These are phyloP conservation scores for Plenodomus biglobosus DNA, from an alignment of 2,329 filamentous ascomycete species.

Conservation along the genomic window DNA sequence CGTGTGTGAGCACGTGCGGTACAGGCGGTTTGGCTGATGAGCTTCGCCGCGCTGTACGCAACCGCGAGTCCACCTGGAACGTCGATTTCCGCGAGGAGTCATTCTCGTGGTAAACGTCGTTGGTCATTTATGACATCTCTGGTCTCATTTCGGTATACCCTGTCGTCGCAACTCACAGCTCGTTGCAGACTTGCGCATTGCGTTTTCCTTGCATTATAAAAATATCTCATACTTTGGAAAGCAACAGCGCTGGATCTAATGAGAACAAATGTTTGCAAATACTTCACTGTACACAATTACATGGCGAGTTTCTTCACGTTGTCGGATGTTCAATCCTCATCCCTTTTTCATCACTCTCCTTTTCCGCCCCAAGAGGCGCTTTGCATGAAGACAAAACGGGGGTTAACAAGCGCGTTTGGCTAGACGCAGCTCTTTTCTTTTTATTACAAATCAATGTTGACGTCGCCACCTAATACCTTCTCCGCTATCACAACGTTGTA, in stretches of 20 bases:
- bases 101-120: constrained; percentile 60
- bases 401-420: background rate
- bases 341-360: background rate
- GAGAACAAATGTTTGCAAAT: constrained; percentile 1
- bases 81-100: constrained; percentile 81
- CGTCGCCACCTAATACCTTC: constrained; percentile 4
- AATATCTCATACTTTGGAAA: constrained; percentile 7
- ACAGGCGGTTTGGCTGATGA: constrained; percentile 74
- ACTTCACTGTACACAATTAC: background rate
- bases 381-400: background rate
- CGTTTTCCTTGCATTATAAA: constrained; percentile 9
- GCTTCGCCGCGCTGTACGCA: constrained; percentile 67
- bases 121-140: constrained; percentile 2
- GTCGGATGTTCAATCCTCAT: background rate
- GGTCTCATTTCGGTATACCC: constrained; percentile 18
- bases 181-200: constrained; percentile 5
- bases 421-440: background rate
- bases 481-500: background rate
- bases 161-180: constrained; percentile 9
- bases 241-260: constrained; percentile 12
- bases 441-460: constrained; percentile 20
- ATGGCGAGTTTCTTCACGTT: background rate
- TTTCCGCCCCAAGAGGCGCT: background rate
- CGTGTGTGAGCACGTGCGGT: constrained; percentile 82
- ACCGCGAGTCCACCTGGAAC: constrained; percentile 63